phyloP scores from a whole-genome alignment of 441 rosid species.

The Breynia disticha region DNA sequence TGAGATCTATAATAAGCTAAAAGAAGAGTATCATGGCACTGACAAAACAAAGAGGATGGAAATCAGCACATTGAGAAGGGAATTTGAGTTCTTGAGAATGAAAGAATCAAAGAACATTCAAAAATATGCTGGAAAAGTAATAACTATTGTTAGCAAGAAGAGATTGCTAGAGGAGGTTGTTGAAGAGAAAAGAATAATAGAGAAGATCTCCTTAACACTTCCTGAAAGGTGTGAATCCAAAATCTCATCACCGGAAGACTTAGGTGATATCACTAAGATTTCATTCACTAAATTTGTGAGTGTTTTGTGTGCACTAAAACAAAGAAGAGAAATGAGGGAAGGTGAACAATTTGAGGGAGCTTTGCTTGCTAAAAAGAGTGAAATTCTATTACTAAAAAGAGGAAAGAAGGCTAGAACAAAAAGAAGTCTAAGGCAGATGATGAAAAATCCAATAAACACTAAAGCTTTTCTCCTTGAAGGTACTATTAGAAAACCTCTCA shows the following conservation, averaged over 20 bases:
- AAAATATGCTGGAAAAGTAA: background rate
- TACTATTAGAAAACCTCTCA: conserved; percentile 9
- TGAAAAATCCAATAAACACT: background rate
- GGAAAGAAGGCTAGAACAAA: background rate
- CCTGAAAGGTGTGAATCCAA: conserved; percentile 1
- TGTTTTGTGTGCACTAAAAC: background rate
- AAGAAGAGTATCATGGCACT: background rate
- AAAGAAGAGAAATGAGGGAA: background rate
- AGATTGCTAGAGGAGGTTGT: background rate
- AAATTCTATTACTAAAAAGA: background rate
- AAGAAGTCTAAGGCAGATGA: background rate
- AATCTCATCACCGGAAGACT: background rate
- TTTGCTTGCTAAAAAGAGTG: background rate
- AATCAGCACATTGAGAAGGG: background rate
- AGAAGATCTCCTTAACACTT: background rate
- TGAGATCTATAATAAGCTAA: background rate
- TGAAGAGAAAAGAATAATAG: background rate
- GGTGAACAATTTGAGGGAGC: background rate
- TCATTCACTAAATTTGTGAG: background rate
- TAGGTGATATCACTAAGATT: background rate
- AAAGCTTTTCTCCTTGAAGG: conserved; percentile 6
- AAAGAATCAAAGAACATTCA: background rate
- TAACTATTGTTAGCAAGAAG: background rate
- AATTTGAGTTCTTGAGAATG: background rate
- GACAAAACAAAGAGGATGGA: background rate